Evolutionary conservation across 331 rosid genomes (phyloP).

Genomic region (Quercus tomentella): DNA sequence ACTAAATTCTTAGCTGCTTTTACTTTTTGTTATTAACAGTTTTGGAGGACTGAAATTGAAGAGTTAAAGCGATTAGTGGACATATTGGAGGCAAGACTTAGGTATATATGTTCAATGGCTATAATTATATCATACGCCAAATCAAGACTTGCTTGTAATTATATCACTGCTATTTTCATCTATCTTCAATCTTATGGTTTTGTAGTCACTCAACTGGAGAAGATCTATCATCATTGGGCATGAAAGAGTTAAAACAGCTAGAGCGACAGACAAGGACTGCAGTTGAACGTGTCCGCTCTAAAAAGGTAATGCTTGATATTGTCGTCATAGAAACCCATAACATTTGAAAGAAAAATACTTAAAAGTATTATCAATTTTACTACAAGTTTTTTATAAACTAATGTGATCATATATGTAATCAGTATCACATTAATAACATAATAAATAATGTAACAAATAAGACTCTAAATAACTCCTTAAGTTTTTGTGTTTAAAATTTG

Average conservation of each 20-base stretch:
- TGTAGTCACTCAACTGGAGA: conserved; percentile 42
- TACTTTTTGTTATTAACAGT: conserved; percentile 12
- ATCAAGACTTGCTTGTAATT: neutral
- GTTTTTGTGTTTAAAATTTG: no score
- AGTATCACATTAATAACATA: no score
- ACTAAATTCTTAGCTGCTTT: neutral
- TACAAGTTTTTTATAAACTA: no score
- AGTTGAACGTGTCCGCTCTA: conserved; percentile 36
- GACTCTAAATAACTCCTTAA: no score
- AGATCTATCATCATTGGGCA: conserved; percentile 32
- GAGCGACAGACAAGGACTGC: conserved; percentile 44
- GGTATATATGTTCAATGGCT: conserved; percentile 4
- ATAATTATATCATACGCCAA: neutral
- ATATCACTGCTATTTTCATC: neutral
- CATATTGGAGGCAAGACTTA: conserved; percentile 34
- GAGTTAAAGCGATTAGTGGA: conserved; percentile 28
- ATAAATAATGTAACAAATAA: no score
- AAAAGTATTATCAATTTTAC: no score
- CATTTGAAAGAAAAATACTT: no score
- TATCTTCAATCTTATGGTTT: neutral
- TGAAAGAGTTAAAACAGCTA: conserved; percentile 42
- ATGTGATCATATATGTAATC: no score
- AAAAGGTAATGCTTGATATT: conserved; percentile 18
- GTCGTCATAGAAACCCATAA: no score
- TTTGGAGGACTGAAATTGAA: conserved; percentile 45